Base-by-base conservation (phyloP, 345 rosid species). In the Citrus hindsii region DNA sequence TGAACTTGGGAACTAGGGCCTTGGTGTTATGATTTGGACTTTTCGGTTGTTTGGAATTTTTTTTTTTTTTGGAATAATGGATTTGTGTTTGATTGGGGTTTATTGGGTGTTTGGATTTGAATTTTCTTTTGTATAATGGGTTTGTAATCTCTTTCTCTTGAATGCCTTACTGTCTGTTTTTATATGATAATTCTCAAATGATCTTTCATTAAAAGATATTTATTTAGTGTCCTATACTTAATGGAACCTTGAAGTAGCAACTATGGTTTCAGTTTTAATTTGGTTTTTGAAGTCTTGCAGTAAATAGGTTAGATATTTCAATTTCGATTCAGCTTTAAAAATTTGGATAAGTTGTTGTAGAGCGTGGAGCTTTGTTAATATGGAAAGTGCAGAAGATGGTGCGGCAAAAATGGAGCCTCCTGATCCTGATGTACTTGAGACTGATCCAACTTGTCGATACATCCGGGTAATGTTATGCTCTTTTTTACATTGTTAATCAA, bases 371-470 rank as follows among this genome's bases (percentile, higher is more conserved):
- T 77, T 40, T 71, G 53, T 65, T 19, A 68, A 61, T 9, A 82
- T 82, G 80, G 88, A 80, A 76, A 80, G 79, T 82, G 75, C 82
- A 68, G 93, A 89, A 51, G 90, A 91, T 71, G 74, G 82, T 77
- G 71, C 81, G 6, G 80, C 76, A 0, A 79, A 76, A 81, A 81
- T 85, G 24, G 95, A 86, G 77, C 93, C 92, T 65, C 91, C 90
- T 74, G 92, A 90, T 80, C 89, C 93, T 3, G 85, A 88, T 32
- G 82, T 91, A 71, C 87, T 90, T 3, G 95, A 91, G 89, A 76
- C 82, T 58, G 94, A 92, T 84, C 94, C 92, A 74, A 87, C 94
- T 55, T 76, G 76, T 83, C 88, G 90, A 76, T 92, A 90, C 75
- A 83, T 85, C 25, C 79, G 88, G 91, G 96, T 90, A 89, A 69